Evolutionary conservation across 257 asterid genomes (phyloP), one percentile per base, ranked within the genome.

Genomic region (Schizonepeta tenuifolia): DNA sequence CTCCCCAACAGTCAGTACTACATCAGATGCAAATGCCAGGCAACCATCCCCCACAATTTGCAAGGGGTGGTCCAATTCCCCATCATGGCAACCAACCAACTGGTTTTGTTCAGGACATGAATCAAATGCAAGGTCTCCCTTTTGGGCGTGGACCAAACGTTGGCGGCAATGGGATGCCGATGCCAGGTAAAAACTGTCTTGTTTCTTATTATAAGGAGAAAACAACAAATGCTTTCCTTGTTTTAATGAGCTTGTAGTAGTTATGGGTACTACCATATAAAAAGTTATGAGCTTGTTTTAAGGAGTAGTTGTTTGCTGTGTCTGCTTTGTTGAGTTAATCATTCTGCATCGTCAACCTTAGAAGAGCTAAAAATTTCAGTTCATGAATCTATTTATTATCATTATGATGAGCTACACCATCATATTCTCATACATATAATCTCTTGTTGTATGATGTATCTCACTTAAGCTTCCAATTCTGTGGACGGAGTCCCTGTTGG

Each of bases 1-100:
- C 91, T 65, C 68, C 88, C 7, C 95, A 77, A 65, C 86, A 83
- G 73, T 72, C 88, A 59, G 62, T 80, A 77, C 67, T 86, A 76
- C 91, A 86, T 79, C 95, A 84, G 77, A 82, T 87, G 93, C 95
- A 84, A 75, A 84, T 88, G 80, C 65, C 88, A 17, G 86, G 91
- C 22, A 79, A 80, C 84, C 83, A 71, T 69, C 76, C 84, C 63
- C 86, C 86, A 6, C 78, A 87, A 46, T 82, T 80, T 53, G 81
- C 86, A 24, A 81, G 90, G 78, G 86, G 80, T 44, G 73, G 78
- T 65, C 86, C 90, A 31, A 67, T 76, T n/a, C 75, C 89, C 28
- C 89, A 75, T 60, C 82, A 85, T 55, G 84, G 85, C 78, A 84
- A 64, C 80, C 93, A 83, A 77, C 59, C 83, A 47, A 60, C 90